Evolutionary conservation across 1,139 yeast genomes (phyloP).

Genomic region (Candida albicans): DNA sequence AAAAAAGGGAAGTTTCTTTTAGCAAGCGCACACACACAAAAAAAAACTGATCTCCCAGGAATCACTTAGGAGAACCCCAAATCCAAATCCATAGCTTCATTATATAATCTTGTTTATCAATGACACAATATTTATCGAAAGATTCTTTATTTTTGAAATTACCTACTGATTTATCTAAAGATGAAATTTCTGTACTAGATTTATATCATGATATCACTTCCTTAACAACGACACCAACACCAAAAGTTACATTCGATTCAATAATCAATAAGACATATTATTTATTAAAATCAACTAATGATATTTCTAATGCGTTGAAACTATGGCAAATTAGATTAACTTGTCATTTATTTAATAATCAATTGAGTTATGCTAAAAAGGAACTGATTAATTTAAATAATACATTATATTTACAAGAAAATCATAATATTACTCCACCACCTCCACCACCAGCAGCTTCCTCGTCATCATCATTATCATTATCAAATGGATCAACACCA

Average conservation of each 20-base stretch:
- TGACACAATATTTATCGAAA: conserved; percentile 12
- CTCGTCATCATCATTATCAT: neutral
- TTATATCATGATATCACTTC: conserved; percentile 3
- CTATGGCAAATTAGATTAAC: conserved; percentile 43
- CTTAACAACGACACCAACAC: neutral
- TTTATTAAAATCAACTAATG: conserved; percentile 15
- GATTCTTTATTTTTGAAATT: conserved; percentile 19
- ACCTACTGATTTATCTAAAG: conserved; percentile 13
- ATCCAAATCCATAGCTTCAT: too few species aligned
- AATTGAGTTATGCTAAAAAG: conserved; percentile 31
- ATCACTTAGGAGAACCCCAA: too few species aligned
- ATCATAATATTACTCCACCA: conserved; percentile 15
- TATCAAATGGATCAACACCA: conserved; percentile 7
- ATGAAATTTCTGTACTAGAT: conserved; percentile 4
- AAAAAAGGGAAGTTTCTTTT: too few species aligned
- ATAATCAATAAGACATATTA: conserved; percentile 15
- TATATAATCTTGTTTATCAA: neutral
- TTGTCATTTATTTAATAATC: conserved; percentile 31
- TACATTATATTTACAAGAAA: conserved; percentile 35
- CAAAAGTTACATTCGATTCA: conserved; percentile 5
- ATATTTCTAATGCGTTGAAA: conserved; percentile 16
- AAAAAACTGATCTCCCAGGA: neutral
- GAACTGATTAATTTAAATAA: conserved; percentile 44
- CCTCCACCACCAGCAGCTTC: neutral
- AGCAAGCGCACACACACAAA: neutral